Evolutionary conservation across 345 rosid species (phyloP).

Genomic region (Lepidium didymum): DNA sequence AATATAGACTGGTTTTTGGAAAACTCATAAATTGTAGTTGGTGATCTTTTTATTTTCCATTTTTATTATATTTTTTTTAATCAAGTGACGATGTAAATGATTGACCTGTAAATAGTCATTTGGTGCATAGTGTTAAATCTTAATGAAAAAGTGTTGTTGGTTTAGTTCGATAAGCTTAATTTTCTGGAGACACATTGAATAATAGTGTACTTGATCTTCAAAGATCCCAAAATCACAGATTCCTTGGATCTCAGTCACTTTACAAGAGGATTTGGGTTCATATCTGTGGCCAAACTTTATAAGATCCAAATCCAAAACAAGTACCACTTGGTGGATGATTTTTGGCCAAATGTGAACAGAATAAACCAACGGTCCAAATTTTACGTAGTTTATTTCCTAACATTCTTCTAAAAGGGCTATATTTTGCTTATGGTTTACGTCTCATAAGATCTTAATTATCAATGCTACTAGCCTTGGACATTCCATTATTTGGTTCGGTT

Average conservation of each 20-base stretch:
- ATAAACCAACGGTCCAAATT: not conserved
- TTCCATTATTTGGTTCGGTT: too few species aligned
- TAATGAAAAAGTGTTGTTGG: not conserved
- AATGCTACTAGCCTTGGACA: too few species aligned
- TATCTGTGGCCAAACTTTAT: not conserved
- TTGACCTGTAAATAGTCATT: not conserved
- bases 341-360: not conserved
- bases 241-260: too few species aligned
- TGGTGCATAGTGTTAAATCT: too few species aligned
- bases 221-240: too few species aligned
- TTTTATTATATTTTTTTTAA: not conserved
- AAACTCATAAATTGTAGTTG: slow-evolving; percentile 3
- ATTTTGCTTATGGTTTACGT: not conserved
- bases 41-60: not conserved
- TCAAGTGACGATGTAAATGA: slow-evolving; percentile 1
- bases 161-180: too few species aligned
- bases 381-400: not conserved
- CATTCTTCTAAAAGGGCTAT: not conserved
- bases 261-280: too few species aligned
- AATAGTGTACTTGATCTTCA: too few species aligned
- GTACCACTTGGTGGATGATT: not conserved
- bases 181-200: too few species aligned
- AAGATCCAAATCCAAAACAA: not conserved
- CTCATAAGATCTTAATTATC: not conserved
- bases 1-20: not conserved